These are phyloP conservation scores for Spiromastix sp. DNA, from an alignment of 2,329 filamentous ascomycete species.

Conservation along the genomic window DNA sequence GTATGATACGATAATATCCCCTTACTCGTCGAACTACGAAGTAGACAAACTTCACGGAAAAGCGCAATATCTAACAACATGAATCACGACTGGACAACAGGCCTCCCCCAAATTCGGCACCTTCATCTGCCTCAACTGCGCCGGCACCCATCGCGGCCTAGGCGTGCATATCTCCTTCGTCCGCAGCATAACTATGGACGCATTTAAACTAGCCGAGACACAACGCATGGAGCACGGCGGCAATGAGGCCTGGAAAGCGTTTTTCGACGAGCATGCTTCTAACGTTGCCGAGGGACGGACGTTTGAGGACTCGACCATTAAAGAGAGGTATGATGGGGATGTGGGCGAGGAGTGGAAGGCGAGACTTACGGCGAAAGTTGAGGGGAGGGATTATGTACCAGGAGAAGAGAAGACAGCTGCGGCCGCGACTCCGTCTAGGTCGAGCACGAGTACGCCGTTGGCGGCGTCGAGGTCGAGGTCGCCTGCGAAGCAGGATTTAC, in stretches of 20 bases:
- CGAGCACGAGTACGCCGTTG: constrained; percentile 31
- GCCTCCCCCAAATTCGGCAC: constrained; percentile 90
- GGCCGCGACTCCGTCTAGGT: constrained; percentile 25
- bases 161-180: constrained; percentile 99
- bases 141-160: constrained; percentile 84
- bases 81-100: too few species aligned
- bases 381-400: constrained; percentile 75
- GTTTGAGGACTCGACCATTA: constrained; percentile 82
- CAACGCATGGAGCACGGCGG: constrained; percentile 88
- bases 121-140: constrained; percentile 96
- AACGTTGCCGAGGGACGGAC: constrained; percentile 57
- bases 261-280: constrained; percentile 66
- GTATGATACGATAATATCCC: constrained; percentile 38
- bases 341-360: constrained; percentile 95
- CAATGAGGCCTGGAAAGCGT: constrained; percentile 75
- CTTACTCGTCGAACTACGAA: constrained; percentile 1
- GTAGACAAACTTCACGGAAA: too few species aligned
- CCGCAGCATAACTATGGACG: constrained; percentile 95
- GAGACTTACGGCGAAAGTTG: constrained; percentile 73
- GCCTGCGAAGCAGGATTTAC: constrained; percentile 15
- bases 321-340: constrained; percentile 80
- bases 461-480: constrained; percentile 14
- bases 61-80: too few species aligned
- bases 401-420: constrained; percentile 47
- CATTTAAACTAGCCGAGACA: constrained; percentile 88